Evolutionary conservation across 352 stramenopile genomes (phyloP).

Genomic region (Vaucheria bursata): DNA sequence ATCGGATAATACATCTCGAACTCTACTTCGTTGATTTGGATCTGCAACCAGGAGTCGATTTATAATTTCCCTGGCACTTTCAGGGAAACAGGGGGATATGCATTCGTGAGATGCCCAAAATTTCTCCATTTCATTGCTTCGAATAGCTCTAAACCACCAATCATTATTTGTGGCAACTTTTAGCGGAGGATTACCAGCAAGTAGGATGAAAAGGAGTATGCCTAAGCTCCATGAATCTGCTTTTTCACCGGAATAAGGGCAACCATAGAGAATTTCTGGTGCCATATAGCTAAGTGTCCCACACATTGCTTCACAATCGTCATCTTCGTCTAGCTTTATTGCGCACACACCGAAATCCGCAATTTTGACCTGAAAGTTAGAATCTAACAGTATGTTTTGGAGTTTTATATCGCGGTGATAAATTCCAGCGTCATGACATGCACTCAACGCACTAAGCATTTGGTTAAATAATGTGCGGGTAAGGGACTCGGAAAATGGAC

Average conservation of each 20-base stretch:
- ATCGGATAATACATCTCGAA: not conserved
- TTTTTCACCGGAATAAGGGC: conserved; percentile 64
- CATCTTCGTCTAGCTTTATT: not conserved
- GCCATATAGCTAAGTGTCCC: conserved; percentile 77
- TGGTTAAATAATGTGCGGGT: conserved; percentile 71
- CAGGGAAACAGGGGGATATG: conserved; percentile 12
- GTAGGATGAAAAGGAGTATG: conserved; percentile 78
- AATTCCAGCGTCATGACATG: conserved; percentile 45
- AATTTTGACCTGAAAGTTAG: conserved; percentile 29
- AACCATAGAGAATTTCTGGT: conserved; percentile 68
- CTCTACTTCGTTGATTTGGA: not conserved
- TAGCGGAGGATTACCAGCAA: conserved; percentile 75
- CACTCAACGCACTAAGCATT: conserved; percentile 63
- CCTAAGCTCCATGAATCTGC: conserved; percentile 74
- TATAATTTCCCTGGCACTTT: conserved; percentile 3
- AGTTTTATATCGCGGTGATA: conserved; percentile 4
- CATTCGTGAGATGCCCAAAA: conserved; percentile 16
- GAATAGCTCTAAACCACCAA: conserved; percentile 62
- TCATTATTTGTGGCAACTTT: conserved; percentile 68
- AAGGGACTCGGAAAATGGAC: conserved; percentile 68
- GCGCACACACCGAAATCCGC: conserved; percentile 28
- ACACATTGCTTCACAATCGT: conserved; percentile 56
- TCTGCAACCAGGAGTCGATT: not conserved
- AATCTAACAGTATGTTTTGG: conserved; percentile 31
- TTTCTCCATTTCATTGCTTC: not conserved